phyloP scores from a whole-genome alignment of 1,284 basidiomycete genomes.

The Apiotrichum siamense region DNA sequence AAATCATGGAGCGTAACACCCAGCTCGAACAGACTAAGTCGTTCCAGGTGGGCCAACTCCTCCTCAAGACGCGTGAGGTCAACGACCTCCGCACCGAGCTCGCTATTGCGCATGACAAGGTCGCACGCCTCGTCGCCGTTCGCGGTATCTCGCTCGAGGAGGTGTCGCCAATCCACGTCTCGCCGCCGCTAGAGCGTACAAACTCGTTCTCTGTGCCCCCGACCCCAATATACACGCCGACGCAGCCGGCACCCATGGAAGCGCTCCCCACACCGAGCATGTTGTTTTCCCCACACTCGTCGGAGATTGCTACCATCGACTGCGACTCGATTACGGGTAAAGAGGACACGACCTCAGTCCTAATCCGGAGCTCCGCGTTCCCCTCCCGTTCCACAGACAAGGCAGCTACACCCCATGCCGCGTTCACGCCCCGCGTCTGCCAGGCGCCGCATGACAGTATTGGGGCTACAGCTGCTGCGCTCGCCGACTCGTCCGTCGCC shows the following conservation, averaged over 20 bases:
- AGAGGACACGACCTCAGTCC: background rate
- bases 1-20: background rate
- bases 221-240: background rate
- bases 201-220: background rate
- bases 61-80: background rate
- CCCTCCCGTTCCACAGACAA: background rate
- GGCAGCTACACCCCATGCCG: too few relatives aligned
- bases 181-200: background rate
- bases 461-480: too few relatives aligned
- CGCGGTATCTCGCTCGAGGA: background rate
- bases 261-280: background rate
- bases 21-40: background rate
- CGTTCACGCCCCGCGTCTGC: background rate
- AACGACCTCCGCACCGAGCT: background rate
- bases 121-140: background rate
- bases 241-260: background rate
- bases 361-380: too few relatives aligned
- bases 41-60: background rate
- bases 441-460: background rate
- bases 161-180: background rate
- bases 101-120: background rate
- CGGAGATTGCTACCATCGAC: too few relatives aligned
- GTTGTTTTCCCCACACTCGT: background rate
- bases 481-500: background rate
- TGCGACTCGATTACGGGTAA: too few relatives aligned